phyloP scores from a whole-genome alignment of 768 basidiomycete species.

The Agaricus blazei region DNA sequence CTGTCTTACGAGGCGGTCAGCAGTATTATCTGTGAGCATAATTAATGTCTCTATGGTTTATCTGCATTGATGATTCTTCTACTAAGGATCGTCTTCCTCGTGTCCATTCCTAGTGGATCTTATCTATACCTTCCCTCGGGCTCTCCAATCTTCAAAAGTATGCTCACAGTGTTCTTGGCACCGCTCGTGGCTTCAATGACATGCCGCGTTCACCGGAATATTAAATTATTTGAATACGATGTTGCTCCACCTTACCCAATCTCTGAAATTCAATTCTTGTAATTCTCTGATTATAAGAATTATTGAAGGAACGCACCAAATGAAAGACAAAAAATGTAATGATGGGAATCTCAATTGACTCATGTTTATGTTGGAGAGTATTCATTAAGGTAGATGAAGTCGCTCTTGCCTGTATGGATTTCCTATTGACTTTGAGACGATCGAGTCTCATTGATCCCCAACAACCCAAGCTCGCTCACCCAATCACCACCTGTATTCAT shows the following conservation, averaged over 20 bases:
- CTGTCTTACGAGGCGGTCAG: slow-evolving; percentile 24
- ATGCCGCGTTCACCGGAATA: not conserved
- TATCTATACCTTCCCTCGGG: not conserved
- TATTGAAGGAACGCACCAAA: too few relatives aligned
- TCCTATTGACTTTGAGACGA: too few relatives aligned
- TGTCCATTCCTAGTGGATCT: not conserved
- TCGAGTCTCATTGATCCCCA: too few relatives aligned
- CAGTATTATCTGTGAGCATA: slow-evolving; percentile 27
- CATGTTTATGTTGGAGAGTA: too few relatives aligned
- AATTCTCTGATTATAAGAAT: not conserved
- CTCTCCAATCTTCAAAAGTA: not conserved
- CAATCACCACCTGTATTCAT: too few relatives aligned
- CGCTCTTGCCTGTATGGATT: too few relatives aligned
- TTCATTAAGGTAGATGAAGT: too few relatives aligned
- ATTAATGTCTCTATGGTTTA: not conserved
- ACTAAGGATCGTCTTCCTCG: too few relatives aligned
- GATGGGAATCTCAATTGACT: too few relatives aligned
- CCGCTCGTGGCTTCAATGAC: not conserved
- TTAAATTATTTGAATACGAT: not conserved
- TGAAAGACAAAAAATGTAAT: too few relatives aligned
- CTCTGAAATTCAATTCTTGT: not conserved
- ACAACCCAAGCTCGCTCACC: too few relatives aligned
- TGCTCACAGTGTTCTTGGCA: not conserved
- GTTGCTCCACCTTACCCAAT: not conserved
- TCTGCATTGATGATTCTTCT: not conserved